Conservation (phyloP, 345 rosid species). For the Conringia planisiliqua region DNA sequence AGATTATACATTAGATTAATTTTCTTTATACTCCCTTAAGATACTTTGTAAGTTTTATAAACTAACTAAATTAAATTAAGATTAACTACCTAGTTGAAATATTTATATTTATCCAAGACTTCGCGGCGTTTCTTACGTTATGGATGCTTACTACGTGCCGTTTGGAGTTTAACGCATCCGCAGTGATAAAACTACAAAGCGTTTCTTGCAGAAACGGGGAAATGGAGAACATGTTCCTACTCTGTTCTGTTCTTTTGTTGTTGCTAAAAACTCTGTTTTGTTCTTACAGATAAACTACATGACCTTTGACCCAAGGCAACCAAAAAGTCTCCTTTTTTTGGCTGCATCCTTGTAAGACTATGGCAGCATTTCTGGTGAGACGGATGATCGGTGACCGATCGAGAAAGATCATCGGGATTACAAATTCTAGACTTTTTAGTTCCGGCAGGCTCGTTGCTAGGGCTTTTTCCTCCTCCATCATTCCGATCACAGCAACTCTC, state of each 20-base stretch:
- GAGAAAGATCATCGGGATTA: too few species aligned
- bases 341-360: conserved; percentile 1
- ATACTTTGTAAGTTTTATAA: too few species aligned
- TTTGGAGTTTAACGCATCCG: not conserved
- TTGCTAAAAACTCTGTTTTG: not conserved
- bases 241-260: not conserved
- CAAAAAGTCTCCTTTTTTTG: not conserved
- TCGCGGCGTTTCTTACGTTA: not conserved
- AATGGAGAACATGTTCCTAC: not conserved
- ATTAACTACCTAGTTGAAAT: too few species aligned
- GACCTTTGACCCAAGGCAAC: not conserved
- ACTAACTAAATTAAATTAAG: too few species aligned
- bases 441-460: too few species aligned
- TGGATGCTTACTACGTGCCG: not conserved
- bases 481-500: too few species aligned
- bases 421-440: too few species aligned
- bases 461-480: too few species aligned
- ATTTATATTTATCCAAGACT: not conserved
- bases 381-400: not conserved
- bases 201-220: not conserved
- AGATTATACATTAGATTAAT: too few species aligned
- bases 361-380: not conserved
- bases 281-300: not conserved
- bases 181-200: not conserved
- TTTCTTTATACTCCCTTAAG: too few species aligned